These are phyloP conservation scores for Lipomyces sp. DNA, from an alignment of 805 yeast genomes.

Conservation along the genomic window DNA sequence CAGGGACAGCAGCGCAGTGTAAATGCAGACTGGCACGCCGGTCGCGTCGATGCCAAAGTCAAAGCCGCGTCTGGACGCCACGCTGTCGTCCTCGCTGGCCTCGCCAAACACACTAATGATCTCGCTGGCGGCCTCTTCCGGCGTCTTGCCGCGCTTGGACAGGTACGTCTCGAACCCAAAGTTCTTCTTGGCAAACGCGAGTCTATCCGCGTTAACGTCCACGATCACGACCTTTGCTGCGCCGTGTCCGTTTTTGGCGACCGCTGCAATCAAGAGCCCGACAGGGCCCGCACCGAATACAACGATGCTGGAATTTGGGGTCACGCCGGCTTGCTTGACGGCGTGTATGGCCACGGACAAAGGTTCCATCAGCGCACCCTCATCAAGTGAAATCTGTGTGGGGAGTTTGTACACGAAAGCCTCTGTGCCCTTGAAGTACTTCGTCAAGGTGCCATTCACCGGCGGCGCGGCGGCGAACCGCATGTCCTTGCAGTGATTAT, in stretches of 20 bases:
- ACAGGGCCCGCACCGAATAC: slow-evolving; percentile 55
- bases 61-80: not conserved
- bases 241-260: slow-evolving; percentile 57
- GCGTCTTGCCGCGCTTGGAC: slow-evolving; percentile 6
- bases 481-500: slow-evolving; percentile 51
- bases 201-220: slow-evolving; percentile 64
- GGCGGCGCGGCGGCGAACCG: slow-evolving; percentile 57
- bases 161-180: slow-evolving; percentile 8
- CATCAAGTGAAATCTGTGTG: slow-evolving; percentile 41
- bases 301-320: slow-evolving; percentile 46
- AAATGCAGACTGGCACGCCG: slow-evolving; percentile 73
- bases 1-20: slow-evolving; percentile 59
- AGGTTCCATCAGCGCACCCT: slow-evolving; percentile 57
- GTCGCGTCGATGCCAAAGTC: slow-evolving; percentile 66
- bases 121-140: not conserved
- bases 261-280: slow-evolving; percentile 48
- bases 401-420: slow-evolving; percentile 45
- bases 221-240: slow-evolving; percentile 65
- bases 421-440: slow-evolving; percentile 44
- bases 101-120: slow-evolving; percentile 1
- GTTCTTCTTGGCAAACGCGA: slow-evolving; percentile 58
- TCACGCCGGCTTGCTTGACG: slow-evolving; percentile 43
- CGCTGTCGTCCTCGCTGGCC: too few species aligned
- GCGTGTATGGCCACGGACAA: slow-evolving; percentile 61
- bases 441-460: slow-evolving; percentile 55